Percentiles rank a stretch among this genome's conserved stretches.
These are phyloP conservation scores for Albophoma yamanashiensis DNA, from an alignment of 2,329 filamentous ascomycete genomes.

Conservation along the genomic window DNA sequence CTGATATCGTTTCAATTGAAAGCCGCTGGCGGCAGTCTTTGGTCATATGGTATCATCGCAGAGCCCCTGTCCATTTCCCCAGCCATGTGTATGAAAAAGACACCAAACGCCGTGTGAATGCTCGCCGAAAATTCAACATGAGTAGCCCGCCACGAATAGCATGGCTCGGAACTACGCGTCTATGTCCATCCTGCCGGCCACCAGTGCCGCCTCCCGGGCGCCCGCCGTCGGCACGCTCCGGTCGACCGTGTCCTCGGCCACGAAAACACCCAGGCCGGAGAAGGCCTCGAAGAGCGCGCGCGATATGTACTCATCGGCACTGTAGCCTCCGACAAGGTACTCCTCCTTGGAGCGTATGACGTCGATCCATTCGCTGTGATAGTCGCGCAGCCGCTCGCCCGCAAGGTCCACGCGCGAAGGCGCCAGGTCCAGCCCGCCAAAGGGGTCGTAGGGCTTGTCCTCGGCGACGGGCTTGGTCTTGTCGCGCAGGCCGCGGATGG, in stretches of 20 bases:
- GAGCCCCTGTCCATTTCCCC: neutral
- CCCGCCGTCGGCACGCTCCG: conserved; percentile 21
- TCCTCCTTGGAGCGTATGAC: conserved; percentile 52
- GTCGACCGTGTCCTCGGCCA: conserved; percentile 61
- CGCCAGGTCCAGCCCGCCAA: conserved; percentile 61
- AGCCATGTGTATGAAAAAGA: neutral
- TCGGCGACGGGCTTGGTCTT: conserved; percentile 33
- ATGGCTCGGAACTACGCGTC: conserved; percentile 32
- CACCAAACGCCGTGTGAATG: neutral
- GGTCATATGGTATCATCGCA: neutral
- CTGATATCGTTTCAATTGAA: neutral
- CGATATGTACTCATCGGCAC: conserved; percentile 69
- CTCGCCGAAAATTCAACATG: neutral
- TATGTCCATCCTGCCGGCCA: conserved; percentile 32
- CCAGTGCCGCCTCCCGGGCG: conserved; percentile 22
- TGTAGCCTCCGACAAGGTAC: conserved; percentile 72
- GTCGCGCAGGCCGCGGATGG: conserved; percentile 74
- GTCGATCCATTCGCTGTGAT: conserved; percentile 67
- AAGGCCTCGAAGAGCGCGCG: conserved; percentile 83
- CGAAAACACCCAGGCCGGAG: conserved; percentile 75
- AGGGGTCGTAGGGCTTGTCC: conserved; percentile 78
- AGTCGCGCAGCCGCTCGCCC: conserved; percentile 41
- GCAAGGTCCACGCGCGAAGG: conserved; percentile 58
- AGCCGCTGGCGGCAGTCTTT: neutral
- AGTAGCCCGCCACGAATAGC: neutral